A percentile compares a stretch with the other conserved stretches of the same genome.
Evolutionary conservation across 176 grass and related monocot genomes (phyloP).

Genomic region (Tillandsia fasciculata): DNA sequence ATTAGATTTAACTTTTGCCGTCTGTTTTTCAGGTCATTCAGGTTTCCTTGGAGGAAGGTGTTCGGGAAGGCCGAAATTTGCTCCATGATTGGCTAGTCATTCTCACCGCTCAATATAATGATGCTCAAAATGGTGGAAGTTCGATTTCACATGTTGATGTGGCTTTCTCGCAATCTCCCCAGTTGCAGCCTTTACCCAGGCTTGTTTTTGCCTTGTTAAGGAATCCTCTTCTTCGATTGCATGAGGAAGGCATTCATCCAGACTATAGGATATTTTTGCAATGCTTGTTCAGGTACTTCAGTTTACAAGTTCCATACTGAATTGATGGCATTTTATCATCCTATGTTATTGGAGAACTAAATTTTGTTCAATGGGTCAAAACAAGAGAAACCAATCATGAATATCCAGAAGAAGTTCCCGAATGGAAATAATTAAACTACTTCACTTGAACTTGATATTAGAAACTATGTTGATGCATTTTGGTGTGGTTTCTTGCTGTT

Average conservation of each 20-base stretch:
- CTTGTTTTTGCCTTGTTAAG: slow-evolving; percentile 85
- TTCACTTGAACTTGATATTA: too few relatives aligned
- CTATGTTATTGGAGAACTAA: slow-evolving; percentile 1
- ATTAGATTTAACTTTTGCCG: slow-evolving; percentile 12
- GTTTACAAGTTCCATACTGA: neutral
- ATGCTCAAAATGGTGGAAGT: slow-evolving; percentile 35
- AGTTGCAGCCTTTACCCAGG: slow-evolving; percentile 70
- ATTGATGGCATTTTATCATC: neutral
- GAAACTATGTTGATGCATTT: neutral
- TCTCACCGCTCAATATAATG: slow-evolving; percentile 65
- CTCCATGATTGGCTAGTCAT: slow-evolving; percentile 86
- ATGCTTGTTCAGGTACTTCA: slow-evolving; percentile 85
- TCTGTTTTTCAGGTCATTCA: slow-evolving; percentile 65
- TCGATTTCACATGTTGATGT: slow-evolving; percentile 53
- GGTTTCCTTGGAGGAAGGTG: slow-evolving; percentile 73
- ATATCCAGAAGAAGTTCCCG: too few relatives aligned
- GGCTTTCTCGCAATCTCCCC: slow-evolving; percentile 72
- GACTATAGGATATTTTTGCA: slow-evolving; percentile 97
- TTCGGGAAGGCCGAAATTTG: slow-evolving; percentile 73
- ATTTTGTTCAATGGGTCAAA: neutral
- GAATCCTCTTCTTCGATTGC: slow-evolving; percentile 72
- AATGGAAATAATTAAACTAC: too few relatives aligned
- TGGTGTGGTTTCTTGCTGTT: neutral
- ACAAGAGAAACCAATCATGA: too few relatives aligned
- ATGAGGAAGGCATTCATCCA: slow-evolving; percentile 96